phyloP scores from a whole-genome alignment of 1,284 basidiomycete genomes.

The Ustilago cynodontis region DNA sequence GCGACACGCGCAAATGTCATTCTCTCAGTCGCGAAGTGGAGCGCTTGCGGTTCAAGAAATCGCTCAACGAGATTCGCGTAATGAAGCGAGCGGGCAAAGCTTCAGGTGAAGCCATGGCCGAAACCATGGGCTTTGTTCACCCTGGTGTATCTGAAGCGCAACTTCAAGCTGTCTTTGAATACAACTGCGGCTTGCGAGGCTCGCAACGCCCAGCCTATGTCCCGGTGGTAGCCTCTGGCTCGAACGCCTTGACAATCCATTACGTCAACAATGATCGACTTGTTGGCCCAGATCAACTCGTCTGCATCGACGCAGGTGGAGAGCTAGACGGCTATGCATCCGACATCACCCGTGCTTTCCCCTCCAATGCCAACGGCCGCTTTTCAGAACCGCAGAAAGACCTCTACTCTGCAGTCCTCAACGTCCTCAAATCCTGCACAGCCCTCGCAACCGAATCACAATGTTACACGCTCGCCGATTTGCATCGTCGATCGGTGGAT shows the following conservation, averaged over 20 bases:
- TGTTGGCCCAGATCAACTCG: conserved; percentile 49
- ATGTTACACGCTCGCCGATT: conserved; percentile 77
- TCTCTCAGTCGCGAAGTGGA: conserved; percentile 62
- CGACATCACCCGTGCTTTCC: conserved; percentile 95
- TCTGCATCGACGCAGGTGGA: conserved; percentile 68
- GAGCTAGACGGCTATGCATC: conserved; percentile 86
- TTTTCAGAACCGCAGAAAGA: conserved; percentile 87
- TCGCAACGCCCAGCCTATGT: conserved; percentile 67
- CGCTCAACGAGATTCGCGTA: conserved; percentile 61
- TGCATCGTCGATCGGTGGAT: conserved; percentile 83
- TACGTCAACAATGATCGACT: conserved; percentile 65
- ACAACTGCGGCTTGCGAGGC: conserved; percentile 57
- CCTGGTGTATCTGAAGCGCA: conserved; percentile 58
- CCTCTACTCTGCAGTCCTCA: conserved; percentile 86
- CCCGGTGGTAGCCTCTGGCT: conserved; percentile 65
- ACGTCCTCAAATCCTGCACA: conserved; percentile 80
- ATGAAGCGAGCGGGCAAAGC: conserved; percentile 65
- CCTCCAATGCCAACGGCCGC: conserved; percentile 72
- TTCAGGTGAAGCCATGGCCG: conserved; percentile 63
- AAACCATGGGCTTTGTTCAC: conserved; percentile 60
- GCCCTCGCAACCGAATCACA: conserved; percentile 72
- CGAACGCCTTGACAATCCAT: conserved; percentile 64
- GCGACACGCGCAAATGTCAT: conserved; percentile 61
- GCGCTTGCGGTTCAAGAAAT: conserved; percentile 59
- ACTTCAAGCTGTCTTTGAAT: conserved; percentile 65